These are phyloP conservation scores for Trametes elegans DNA, from an alignment of 768 basidiomycete genomes.

Conservation along the genomic window DNA sequence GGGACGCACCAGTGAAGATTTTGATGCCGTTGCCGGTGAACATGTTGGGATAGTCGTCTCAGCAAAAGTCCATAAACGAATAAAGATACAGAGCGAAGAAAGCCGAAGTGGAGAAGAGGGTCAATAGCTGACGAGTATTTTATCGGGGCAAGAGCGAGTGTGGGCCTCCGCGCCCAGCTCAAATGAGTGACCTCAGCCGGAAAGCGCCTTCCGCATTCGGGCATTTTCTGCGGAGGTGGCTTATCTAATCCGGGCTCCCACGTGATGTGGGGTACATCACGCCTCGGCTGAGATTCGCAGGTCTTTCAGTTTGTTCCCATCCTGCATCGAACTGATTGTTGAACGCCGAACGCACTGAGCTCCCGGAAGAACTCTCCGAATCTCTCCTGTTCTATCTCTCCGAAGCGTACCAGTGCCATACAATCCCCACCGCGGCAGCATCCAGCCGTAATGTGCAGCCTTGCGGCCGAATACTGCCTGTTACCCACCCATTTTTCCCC, in stretches of 20 bases:
- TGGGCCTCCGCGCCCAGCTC: not conserved
- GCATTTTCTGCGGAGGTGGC: not conserved
- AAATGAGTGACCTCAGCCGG: conserved; percentile 6
- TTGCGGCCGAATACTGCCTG: not conserved
- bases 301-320: conserved; percentile 12
- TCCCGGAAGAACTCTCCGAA: not conserved
- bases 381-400: conserved; percentile 1
- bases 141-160: conserved; percentile 7
- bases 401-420: not conserved
- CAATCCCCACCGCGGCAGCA: not conserved
- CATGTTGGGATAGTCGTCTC: conserved; percentile 34
- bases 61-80: conserved; percentile 30
- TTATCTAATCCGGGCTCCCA: not conserved
- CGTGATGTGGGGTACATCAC: not conserved
- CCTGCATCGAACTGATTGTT: too few relatives aligned
- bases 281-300: not conserved
- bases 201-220: not conserved
- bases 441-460: not conserved
- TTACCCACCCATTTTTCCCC: not conserved
- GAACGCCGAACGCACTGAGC: too few relatives aligned
- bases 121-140: conserved; percentile 10
- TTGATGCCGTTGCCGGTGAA: conserved; percentile 58
- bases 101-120: conserved; percentile 9
- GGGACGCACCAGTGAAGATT: conserved; percentile 51
- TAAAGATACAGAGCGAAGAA: conserved; percentile 27